Evolutionary conservation across 2,329 filamentous ascomycete species (phyloP), one percentile per base, ranked within the genome.

Genomic region (Lasiodiplodia hormozganensis): DNA sequence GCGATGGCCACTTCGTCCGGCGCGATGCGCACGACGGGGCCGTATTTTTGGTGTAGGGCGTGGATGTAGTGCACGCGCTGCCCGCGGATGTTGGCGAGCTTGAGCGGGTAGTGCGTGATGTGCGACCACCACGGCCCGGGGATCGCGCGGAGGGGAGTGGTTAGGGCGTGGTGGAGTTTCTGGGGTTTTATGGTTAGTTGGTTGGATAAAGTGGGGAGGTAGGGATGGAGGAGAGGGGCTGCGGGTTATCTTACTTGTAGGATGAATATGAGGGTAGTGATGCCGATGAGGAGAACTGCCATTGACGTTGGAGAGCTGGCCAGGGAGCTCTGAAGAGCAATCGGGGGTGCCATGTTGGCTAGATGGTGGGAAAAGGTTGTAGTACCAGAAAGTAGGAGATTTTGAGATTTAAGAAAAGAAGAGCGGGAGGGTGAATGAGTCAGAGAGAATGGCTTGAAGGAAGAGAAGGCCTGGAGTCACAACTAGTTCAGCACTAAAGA

Each of bases 51-150:
- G 38, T 67, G 65, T 72, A 12, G 71, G 3, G 18, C 64, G 68
- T 82, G 75, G 43, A 82, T 78, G 71, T 79, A 79, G 62, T 79
- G 77, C 51, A 79, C 77, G 2, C 80, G 76, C 14, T 77, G 76
- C 6, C 80, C 80, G 11, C 72, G 72, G 14, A 82, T 69, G n/a
- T 80, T 76, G 12, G 78, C 77, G 14, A 75, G 71, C 68, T 82
- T 82, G 31, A 82, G 72, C 23, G 73, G 72, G n/a, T 74, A 71
- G 62, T 77, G 74, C 7, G 76, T 78, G 57, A 77, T 76, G 51
- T 72, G 73, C 23, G 76, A 76, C 52, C 77, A 76, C 72, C 73
- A 76, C 23, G 76, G 77, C 2, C 77, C 77, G 0, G 76, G 76
- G 0, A 78, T 47, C 40, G 73, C 72, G 23, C 71, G 71, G 3